Evolutionary conservation across 2,329 filamentous ascomycete genomes (phyloP), one percentile per base, ranked within the genome.

Genomic region (Chlorencoelia australis): DNA sequence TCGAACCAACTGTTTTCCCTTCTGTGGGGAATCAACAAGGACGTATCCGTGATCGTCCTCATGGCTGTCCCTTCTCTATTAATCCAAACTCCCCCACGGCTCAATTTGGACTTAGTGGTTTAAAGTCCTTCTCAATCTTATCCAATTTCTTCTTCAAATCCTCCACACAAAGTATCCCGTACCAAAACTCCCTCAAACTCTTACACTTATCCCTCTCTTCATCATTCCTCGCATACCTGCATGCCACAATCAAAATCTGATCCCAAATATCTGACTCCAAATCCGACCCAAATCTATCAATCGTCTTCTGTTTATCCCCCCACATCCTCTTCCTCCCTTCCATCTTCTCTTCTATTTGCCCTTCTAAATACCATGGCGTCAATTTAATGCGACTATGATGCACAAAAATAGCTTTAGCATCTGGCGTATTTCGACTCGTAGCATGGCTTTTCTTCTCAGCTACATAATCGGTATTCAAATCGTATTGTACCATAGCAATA

Each of bases 331-430:
- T 27, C 6, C 16, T 35, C n/a, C 19, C 14, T 4, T 22, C n/a
- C 11, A 35, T 30, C 37, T 32, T 35, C 9, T 4, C 14, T 4
- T 29, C 16, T 32, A 39, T 39, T 16, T 35, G 31, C 1, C 29
- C 31, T 4, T 29, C 16, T 32, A 39, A 35, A n/a, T 35, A 30
- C 1, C 29, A 25, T 1, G 37, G 37, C 8, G 31, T 29, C 22
- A 39, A 5, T 7, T 39, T 39, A 10, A 39, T 25, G 5, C 22
- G n/a, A 21, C 35, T 39, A 16, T 39, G 37, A 35, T 39, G 37
- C 25, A 39, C 19, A 13, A 39, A 39, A 2, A 30, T 20, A 3
- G 20, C 13, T 20, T 39, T 32, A 1, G 37, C 25, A 7, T 5
- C 13, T 1, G 29, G 7, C 2, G 26, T 19, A 4, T 20, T n/a